Evolutionary conservation across 495 filamentous ascomycete species (phyloP).

Genomic region (Pseudoneurospora amorphoporcata): DNA sequence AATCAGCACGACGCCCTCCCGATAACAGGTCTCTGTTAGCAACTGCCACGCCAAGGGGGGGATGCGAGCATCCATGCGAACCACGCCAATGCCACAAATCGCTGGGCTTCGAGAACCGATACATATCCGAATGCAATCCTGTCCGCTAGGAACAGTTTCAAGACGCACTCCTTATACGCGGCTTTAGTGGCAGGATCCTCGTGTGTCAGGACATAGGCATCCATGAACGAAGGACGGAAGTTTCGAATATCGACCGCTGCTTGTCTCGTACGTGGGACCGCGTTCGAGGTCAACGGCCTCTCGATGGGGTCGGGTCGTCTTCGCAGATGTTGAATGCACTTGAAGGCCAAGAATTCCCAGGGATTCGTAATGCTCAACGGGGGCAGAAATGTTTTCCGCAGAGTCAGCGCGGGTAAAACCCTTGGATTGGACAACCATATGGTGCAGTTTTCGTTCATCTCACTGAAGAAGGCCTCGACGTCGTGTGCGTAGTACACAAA

Average conservation of each 20-base stretch:
- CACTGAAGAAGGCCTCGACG: conserved; percentile 40
- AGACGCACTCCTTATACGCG: conserved; percentile 20
- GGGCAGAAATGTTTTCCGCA: conserved; percentile 18
- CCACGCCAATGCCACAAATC: conserved; percentile 13
- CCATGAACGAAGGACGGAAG: conserved; percentile 33
- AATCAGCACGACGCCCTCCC: neutral
- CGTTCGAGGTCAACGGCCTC: conserved; percentile 23
- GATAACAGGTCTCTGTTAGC: neutral
- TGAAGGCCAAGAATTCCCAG: conserved; percentile 25
- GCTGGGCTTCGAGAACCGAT: conserved; percentile 16
- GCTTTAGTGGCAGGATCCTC: conserved; percentile 12
- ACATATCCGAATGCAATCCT: conserved; percentile 21
- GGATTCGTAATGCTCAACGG: conserved; percentile 17
- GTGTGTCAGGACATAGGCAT: conserved; percentile 27
- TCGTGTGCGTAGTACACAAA: conserved; percentile 44
- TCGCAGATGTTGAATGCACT: conserved; percentile 27
- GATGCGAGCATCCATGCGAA: conserved; percentile 18
- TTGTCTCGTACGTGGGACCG: neutral
- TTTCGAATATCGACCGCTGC: conserved; percentile 21
- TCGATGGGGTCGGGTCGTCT: conserved; percentile 23
- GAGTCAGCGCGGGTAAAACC: conserved; percentile 31
- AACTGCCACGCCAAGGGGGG: neutral
- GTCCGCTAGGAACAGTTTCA: conserved; percentile 29
- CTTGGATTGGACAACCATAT: conserved; percentile 39
- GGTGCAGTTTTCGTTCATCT: conserved; percentile 40